Base-by-base conservation (phyloP, 768 basidiomycete genomes). In the Leccinum longicurvipes region DNA sequence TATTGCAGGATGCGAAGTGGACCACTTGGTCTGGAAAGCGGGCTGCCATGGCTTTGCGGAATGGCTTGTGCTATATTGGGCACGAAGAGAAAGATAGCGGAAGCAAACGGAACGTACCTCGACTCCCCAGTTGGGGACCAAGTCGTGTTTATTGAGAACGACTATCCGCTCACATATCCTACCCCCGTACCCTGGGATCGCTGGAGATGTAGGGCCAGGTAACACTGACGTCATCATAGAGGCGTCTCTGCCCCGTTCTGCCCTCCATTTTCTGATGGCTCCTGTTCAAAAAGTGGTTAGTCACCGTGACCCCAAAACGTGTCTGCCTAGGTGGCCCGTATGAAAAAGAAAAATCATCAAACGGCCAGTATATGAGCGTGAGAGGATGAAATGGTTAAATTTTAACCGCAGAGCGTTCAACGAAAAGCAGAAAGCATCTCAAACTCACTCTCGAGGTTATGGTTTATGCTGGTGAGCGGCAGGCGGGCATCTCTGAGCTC, bases 401-500 rank as follows among this genome's bases (percentile, higher is more conserved):
- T n/a, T 11, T 36, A 7, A 47, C 34, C 31, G 54, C 14, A 51
- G 53, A 39, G 59, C 19, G 19, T 19, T 19, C 39, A 19, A 55
- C 42, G 24, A 45, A 51, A 15, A 21, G 14, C 3, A 53, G 21
- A 36, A 34, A n/a, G 27, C 3, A 3, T 2, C 31, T 41, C 9
- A 0, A 29, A 65, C 83, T 67, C 73, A 88, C 87, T 82, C 80
- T 98, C 94, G 54, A 98, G 82, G 17, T 83, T 85, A 55, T 85
- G 82, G 71, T 98, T 98, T 70, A 98, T 91, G 62, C 91, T 94
- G 21, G 95, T 95, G 59, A 98, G 77, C 6, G 96, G 96, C 52
- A 98, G 78, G 28, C 96, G 84, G 12, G 94, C 85, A 74, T 99
- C 96, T 66, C 96, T 82, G 27, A 95, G 85, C 76, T 99, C 96